Percentiles rank a stretch among this genome's conserved stretches.
These are phyloP conservation scores for Xylaria flabelliformis DNA, from an alignment of 495 filamentous ascomycete genomes.

Conservation along the genomic window DNA sequence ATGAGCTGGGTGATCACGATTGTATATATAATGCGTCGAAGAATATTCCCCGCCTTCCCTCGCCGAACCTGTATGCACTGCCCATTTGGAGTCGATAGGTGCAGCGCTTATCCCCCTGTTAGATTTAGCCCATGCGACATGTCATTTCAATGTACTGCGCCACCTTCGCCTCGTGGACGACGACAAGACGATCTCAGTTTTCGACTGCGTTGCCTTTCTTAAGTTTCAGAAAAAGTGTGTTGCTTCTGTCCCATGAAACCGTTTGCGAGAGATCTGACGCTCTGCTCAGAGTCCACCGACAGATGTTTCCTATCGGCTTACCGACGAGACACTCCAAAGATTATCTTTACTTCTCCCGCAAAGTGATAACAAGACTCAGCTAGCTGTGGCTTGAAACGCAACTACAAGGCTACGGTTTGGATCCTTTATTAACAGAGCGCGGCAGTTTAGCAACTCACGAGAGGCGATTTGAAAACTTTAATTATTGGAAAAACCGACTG, in stretches of 20 bases:
- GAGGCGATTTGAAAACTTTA: conserved; percentile 53
- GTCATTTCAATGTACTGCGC: conserved; percentile 5
- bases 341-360: conserved; percentile 55
- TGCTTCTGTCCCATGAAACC: too few relatives aligned
- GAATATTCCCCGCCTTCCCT: not conserved
- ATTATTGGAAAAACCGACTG: conserved; percentile 59
- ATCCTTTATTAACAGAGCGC: conserved; percentile 34
- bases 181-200: conserved; percentile 49
- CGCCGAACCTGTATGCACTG: not conserved
- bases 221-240: conserved; percentile 33
- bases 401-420: conserved; percentile 32
- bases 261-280: conserved; percentile 2
- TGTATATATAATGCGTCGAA: not conserved
- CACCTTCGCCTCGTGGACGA: conserved; percentile 50
- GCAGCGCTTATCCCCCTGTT: not conserved
- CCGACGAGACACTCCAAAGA: conserved; percentile 55
- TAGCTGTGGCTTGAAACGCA: conserved; percentile 41
- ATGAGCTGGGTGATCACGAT: not conserved
- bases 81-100: not conserved
- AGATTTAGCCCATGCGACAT: not conserved
- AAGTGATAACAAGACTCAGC: conserved; percentile 32
- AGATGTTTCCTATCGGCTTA: conserved; percentile 38
- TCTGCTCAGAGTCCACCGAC: conserved; percentile 17
- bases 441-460: conserved; percentile 40
- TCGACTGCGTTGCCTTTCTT: conserved; percentile 53